Conservation (phyloP, 202 grass and related monocot species). For the Zoysia matrella region DNA sequence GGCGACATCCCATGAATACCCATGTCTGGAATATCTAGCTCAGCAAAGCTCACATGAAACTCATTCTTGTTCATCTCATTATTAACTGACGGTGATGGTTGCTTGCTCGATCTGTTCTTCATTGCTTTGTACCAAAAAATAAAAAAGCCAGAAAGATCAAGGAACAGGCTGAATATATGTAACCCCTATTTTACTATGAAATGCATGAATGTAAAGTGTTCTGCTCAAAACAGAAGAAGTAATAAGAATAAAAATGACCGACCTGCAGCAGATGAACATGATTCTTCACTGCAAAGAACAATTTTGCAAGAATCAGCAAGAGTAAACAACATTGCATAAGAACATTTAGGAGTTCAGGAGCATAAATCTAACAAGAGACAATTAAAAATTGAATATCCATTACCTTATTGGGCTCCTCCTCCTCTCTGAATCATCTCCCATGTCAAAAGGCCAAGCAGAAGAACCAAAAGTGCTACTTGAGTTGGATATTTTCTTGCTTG, state of each 20-base stretch:
- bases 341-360: conserved; percentile 19
- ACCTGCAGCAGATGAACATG: conserved; percentile 74
- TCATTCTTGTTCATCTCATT: conserved; percentile 56
- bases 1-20: conserved; percentile 34
- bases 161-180: conserved; percentile 1
- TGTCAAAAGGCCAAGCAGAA: conserved; percentile 53
- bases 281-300: conserved; percentile 70
- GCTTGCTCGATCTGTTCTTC: conserved; percentile 48
- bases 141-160: conserved; percentile 4
- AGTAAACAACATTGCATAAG: conserved; percentile 28
- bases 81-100: conserved; percentile 44
- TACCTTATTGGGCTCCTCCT: conserved; percentile 63
- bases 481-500: conserved; percentile 42
- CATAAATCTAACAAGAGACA: conserved; percentile 29
- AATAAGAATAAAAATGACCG: conserved; percentile 40
- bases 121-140: conserved; percentile 34
- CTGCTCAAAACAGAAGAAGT: conserved; percentile 26
- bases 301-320: conserved; percentile 37
- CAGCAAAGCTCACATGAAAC: conserved; percentile 52
- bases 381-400: conserved; percentile 16
- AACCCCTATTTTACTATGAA: conserved; percentile 21
- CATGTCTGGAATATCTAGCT: conserved; percentile 47
- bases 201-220: conserved; percentile 22
- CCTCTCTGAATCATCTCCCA: conserved; percentile 54
- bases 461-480: conserved; percentile 45